Conservation (phyloP, 2,329 filamentous ascomycete species). For the Phoma sp. region DNA sequence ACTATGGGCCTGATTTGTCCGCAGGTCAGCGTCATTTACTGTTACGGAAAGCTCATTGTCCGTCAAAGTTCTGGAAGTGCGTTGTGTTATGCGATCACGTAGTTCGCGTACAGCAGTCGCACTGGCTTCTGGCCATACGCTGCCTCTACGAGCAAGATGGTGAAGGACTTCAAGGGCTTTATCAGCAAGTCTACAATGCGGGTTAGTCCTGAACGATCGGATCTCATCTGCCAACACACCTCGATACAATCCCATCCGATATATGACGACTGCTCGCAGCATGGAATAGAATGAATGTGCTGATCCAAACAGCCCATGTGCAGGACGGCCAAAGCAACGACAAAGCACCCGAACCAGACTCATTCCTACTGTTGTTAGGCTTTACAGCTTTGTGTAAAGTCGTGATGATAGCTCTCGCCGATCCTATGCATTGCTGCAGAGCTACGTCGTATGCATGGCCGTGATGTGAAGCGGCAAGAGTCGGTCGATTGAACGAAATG, state of each 20-base stretch:
- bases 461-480: constrained; percentile 54
- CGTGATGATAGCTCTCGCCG: constrained; percentile 56
- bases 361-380: constrained; percentile 13
- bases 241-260: constrained; percentile 46
- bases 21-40: background rate
- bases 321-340: constrained; percentile 59
- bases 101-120: constrained; percentile 37
- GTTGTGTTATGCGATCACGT: constrained; percentile 22
- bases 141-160: constrained; percentile 35
- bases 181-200: constrained; percentile 27
- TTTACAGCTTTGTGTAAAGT: constrained; percentile 44
- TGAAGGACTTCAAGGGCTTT: constrained; percentile 33
- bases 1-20: background rate
- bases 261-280: constrained; percentile 57
- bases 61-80: background rate
- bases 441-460: constrained; percentile 56
- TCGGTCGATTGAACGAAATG: constrained; percentile 59
- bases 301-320: constrained; percentile 62
- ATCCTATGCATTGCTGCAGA: constrained; percentile 59
- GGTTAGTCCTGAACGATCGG: background rate
- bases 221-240: constrained; percentile 37
- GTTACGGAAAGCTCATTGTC: background rate
- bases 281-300: constrained; percentile 58
- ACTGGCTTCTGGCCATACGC: constrained; percentile 39
- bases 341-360: constrained; percentile 23